Conservation (phyloP, 257 asterid species). For the Salvia hispanica region DNA sequence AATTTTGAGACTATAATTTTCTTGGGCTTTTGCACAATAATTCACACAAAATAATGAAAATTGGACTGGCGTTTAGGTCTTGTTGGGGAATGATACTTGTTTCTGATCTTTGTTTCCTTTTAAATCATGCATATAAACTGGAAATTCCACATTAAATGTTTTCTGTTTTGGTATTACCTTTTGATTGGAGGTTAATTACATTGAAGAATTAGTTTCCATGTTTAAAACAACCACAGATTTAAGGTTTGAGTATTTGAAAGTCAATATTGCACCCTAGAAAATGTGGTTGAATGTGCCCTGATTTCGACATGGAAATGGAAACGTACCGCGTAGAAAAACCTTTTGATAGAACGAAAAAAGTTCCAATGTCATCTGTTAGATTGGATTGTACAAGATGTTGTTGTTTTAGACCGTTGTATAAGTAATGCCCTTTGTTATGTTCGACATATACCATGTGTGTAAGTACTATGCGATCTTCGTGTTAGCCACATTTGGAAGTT, state of each 20-base stretch:
- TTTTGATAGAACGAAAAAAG: neutral
- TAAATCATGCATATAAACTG: neutral
- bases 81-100: too few species aligned
- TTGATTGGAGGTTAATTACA: neutral
- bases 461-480: too few species aligned
- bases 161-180: neutral
- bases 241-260: neutral
- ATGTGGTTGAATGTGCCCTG: neutral
- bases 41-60: too few species aligned
- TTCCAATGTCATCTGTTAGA: neutral
- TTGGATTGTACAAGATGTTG: neutral
- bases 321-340: neutral
- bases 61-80: too few species aligned
- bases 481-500: too few species aligned
- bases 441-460: too few species aligned
- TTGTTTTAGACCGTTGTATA: too few species aligned
- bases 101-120: too few species aligned
- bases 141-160: neutral
- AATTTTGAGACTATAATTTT: too few species aligned
- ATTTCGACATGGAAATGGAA: neutral
- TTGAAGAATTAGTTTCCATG: neutral
- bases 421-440: too few species aligned
- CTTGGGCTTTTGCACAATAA: too few species aligned
- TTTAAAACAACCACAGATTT: neutral
- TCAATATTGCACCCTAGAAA: neutral